Evolutionary conservation across 2,329 filamentous ascomycete genomes (phyloP).

Genomic region (Fonsecaea erecta): DNA sequence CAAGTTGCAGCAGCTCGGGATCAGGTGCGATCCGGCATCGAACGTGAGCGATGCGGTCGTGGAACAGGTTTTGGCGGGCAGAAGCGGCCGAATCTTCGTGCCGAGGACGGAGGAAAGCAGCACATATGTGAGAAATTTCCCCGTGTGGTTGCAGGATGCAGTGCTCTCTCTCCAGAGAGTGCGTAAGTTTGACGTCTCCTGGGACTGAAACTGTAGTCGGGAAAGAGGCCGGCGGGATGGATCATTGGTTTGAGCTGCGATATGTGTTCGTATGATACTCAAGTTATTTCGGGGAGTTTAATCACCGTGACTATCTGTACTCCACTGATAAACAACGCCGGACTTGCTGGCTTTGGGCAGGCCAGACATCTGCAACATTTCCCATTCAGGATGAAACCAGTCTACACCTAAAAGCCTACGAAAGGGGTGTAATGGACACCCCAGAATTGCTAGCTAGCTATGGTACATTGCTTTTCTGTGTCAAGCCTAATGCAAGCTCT

Average conservation of each 20-base stretch:
- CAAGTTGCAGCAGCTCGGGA: constrained; percentile 60
- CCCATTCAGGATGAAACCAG: neutral
- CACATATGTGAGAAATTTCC: constrained; percentile 19
- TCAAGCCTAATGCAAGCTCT: neutral
- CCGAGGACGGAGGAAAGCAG: constrained; percentile 26
- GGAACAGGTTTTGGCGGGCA: constrained; percentile 42
- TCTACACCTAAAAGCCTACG: neutral
- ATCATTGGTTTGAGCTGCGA: no score
- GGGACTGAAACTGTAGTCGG: neutral
- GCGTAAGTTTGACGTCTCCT: neutral
- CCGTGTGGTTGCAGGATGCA: constrained; percentile 35
- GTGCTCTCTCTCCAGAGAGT: constrained; percentile 7
- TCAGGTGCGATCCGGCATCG: constrained; percentile 28
- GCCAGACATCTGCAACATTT: neutral
- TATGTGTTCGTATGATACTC: no score
- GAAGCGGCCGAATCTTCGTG: constrained; percentile 35
- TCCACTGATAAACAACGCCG: neutral
- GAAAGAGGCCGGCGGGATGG: neutral
- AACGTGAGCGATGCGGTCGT: constrained; percentile 62
- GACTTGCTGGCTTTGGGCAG: neutral
- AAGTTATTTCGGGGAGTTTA: neutral
- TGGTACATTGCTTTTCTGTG: neutral
- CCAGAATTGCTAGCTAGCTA: neutral
- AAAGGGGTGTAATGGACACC: neutral
- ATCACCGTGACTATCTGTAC: neutral